Percentiles rank a stretch among this genome's conserved stretches.
phyloP scores from a whole-genome alignment of 2,329 filamentous ascomycete species.

The Pseudogymnoascus sp. region DNA sequence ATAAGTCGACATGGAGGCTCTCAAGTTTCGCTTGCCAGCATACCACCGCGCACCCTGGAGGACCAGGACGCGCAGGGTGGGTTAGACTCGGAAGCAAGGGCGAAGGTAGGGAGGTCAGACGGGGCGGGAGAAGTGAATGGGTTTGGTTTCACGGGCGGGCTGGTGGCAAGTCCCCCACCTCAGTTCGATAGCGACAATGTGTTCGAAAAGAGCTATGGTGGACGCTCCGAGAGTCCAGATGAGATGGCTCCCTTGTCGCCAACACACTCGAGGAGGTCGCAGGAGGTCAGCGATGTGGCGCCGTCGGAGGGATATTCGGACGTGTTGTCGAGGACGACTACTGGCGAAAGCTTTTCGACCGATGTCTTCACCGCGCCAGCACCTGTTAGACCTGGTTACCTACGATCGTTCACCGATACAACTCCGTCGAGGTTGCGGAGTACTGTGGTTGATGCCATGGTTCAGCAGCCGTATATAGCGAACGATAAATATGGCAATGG shows the following conservation, averaged over 20 bases:
- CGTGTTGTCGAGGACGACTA: constrained; percentile 39
- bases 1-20: constrained; percentile 66
- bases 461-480: constrained; percentile 54
- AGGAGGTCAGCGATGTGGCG: neutral
- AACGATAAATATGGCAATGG: constrained; percentile 22
- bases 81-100: constrained; percentile 77
- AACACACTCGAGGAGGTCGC: constrained; percentile 15
- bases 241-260: constrained; percentile 23
- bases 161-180: constrained; percentile 72
- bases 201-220: constrained; percentile 74
- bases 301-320: constrained; percentile 5
- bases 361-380: constrained; percentile 43
- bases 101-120: constrained; percentile 66
- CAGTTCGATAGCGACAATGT: constrained; percentile 62
- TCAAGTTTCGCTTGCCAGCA: constrained; percentile 68
- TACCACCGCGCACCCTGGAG: constrained; percentile 72
- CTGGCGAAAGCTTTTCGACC: constrained; percentile 48
- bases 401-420: constrained; percentile 82
- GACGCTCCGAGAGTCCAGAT: constrained; percentile 44
- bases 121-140: constrained; percentile 44
- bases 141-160: constrained; percentile 43
- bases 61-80: constrained; percentile 84
- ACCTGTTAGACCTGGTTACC: constrained; percentile 60
- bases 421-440: constrained; percentile 66
- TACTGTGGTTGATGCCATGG: constrained; percentile 75